Evolutionary conservation across 2,329 filamentous ascomycete genomes (phyloP), one percentile per base, ranked within the genome.

Genomic region (Remersonia thermophila): DNA sequence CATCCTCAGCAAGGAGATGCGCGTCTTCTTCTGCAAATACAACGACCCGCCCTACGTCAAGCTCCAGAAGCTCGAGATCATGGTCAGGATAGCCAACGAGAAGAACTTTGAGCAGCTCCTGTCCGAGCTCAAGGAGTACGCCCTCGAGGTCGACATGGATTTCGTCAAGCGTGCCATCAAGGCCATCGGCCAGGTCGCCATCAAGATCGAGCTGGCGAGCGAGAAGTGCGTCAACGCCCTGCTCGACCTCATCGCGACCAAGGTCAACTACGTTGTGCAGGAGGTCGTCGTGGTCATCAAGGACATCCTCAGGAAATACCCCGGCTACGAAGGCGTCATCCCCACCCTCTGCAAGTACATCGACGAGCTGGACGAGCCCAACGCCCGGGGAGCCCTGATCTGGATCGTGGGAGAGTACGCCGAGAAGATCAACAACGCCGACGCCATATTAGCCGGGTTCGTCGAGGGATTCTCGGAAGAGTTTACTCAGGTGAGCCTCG

Each of bases 1-100:
- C 48, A 95, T 98, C 38, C 70, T 98, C 8, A 93, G 84, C 68
- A 96, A 96, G 59, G 91, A 98, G 59, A 77, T 98, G 52, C 77
- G 91, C 30, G 91, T 98, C 7, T 98, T 98, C 65, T 98, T 98
- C 65, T 98, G 91, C 79, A 98, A 98, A 63, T 98, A 98, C 66
- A 96, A 96, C 56, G 91, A 98, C 50, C 89, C 91, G 2, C 86
- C 86, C 15, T 98, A 98, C 56, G 79, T 98, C 51, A 98, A 98
- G 60, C 77, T 98, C 41, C 83, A 94, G 55, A 98, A 98, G 56
- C 73, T 98, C 33, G 91, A 98, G 56, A 96, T 96, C 45, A 96
- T 98, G 91, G 89, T 98, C 32, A 80, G 91, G 58, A 96, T 98
- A 77, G 85, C 89, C 42, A 96, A 95, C 61, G 87, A 95, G 49